Evolutionary conservation across 441 rosid genomes (phyloP).

Genomic region (Adansonia madagascariensis): DNA sequence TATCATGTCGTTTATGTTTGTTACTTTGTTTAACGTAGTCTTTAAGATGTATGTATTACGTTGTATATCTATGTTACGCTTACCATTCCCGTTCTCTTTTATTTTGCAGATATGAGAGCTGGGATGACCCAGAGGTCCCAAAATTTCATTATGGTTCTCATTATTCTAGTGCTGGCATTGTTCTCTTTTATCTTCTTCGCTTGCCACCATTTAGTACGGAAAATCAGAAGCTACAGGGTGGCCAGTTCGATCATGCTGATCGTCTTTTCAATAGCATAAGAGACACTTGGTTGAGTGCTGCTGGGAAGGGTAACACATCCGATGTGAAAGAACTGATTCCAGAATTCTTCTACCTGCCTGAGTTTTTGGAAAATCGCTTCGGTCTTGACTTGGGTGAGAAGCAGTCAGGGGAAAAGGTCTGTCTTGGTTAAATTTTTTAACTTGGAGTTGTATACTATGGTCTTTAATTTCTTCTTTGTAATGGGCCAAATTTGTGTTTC

Average conservation of each 20-base stretch:
- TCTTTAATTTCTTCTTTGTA: slow-evolving; percentile 17
- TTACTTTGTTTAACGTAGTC: slow-evolving; percentile 6
- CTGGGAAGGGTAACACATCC: slow-evolving; percentile 97
- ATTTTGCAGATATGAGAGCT: slow-evolving; percentile 86
- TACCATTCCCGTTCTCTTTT: slow-evolving; percentile 26
- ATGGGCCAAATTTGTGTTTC: not conserved
- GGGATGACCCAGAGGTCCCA: slow-evolving; percentile 99
- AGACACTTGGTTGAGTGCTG: slow-evolving; percentile 99
- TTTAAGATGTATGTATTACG: not conserved
- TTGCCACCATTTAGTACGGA: slow-evolving; percentile 97
- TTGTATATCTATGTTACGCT: slow-evolving; percentile 16
- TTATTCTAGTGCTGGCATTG: slow-evolving; percentile 99
- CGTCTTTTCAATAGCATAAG: slow-evolving; percentile 90
- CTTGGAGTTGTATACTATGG: not conserved
- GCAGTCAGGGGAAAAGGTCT: slow-evolving; percentile 99
- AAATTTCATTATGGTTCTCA: slow-evolving; percentile 99
- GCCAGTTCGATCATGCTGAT: slow-evolving; percentile 99
- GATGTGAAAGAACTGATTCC: slow-evolving; percentile 99
- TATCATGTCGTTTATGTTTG: not conserved
- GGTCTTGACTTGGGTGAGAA: slow-evolving; percentile 93
- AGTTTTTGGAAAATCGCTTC: slow-evolving; percentile 89
- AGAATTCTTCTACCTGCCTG: slow-evolving; percentile 99
- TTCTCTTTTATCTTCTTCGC: slow-evolving; percentile 97
- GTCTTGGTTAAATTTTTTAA: slow-evolving; percentile 31
- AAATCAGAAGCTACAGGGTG: slow-evolving; percentile 99